Evolutionary conservation across 352 stramenopile species (phyloP).

Genomic region (Pythium coloratum): DNA sequence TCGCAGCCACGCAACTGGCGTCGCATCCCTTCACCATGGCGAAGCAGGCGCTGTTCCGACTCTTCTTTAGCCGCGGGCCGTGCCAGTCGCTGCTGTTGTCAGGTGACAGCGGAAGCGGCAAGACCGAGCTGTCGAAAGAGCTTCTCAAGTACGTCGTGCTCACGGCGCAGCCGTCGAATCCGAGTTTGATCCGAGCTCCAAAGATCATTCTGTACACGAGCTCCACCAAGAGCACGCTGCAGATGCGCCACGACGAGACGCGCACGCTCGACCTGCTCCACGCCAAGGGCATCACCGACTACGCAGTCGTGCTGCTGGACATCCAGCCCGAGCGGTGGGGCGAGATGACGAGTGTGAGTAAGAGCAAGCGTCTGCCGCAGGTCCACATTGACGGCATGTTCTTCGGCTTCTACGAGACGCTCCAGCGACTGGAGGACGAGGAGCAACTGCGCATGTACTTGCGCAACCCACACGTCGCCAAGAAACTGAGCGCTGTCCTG

Average conservation of each 20-base stretch:
- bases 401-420: constrained; percentile 80
- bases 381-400: constrained; percentile 71
- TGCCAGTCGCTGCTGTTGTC: constrained; percentile 47
- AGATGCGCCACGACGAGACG: constrained; percentile 79
- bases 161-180: constrained; percentile 39
- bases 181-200: constrained; percentile 1
- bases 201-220: constrained; percentile 75
- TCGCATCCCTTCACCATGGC: constrained; percentile 77
- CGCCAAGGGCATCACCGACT: constrained; percentile 60
- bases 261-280: constrained; percentile 74
- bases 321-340: constrained; percentile 58
- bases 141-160: constrained; percentile 77
- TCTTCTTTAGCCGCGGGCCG: constrained; percentile 36
- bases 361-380: constrained; percentile 71
- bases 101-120: constrained; percentile 73
- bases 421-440: constrained; percentile 76
- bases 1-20: constrained; percentile 38
- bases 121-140: constrained; percentile 78
- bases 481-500: constrained; percentile 58
- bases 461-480: constrained; percentile 60
- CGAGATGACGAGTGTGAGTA: constrained; percentile 68
- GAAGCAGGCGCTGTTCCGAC: constrained; percentile 53
- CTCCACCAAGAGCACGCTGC: constrained; percentile 80
- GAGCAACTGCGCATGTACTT: constrained; percentile 81
- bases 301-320: constrained; percentile 74